Evolutionary conservation across 306 rosid species (phyloP), one percentile per base, ranked within the genome.

Genomic region (Vigna radiata): DNA sequence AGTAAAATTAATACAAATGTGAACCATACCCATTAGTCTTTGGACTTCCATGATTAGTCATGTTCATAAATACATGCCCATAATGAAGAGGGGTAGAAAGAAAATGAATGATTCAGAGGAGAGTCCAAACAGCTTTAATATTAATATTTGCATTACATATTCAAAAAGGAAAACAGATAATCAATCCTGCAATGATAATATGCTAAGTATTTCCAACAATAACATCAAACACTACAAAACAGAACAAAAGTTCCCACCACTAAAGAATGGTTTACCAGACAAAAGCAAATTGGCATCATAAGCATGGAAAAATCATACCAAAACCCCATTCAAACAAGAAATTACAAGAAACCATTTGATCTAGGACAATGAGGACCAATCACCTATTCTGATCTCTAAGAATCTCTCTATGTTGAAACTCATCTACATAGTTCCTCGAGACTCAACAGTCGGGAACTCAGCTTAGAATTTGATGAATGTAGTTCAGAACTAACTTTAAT

Each of bases 151-250:
- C 55, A 39, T 64, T 14, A 39, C 53, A 41, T 15, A 37, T 63
- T 18, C n/a, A 76, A 16, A 53, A 52, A 1, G 17, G 69, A 59
- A 69, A 29, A 54, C 6, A 36, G 36, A 43, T 7, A 68, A 13
- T 15, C 16, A 48, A 74, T 46, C 53, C 46, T 16, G 7, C 7
- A 18, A 47, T 15, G 23, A 55, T 58, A 53, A 52, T 33, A 23
- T 41, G 41, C 12, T 66, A 33, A 29, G 41, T 48, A 50, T 61
- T 21, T 63, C 72, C 74, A 48, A 29, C 55, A 53, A 31, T 66
- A 39, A 69, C 9, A 69, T 48, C 3, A 64, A 14, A 21, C 23
- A 21, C 23, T 21, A 21, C 23, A 21, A 21, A 21, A 21, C 23
- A 21, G 23, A 21, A 21, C 15, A 21, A 60, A 8, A 53, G 60